Conservation (phyloP, 2,329 filamentous ascomycete genomes). For the Apiospora marii region DNA sequence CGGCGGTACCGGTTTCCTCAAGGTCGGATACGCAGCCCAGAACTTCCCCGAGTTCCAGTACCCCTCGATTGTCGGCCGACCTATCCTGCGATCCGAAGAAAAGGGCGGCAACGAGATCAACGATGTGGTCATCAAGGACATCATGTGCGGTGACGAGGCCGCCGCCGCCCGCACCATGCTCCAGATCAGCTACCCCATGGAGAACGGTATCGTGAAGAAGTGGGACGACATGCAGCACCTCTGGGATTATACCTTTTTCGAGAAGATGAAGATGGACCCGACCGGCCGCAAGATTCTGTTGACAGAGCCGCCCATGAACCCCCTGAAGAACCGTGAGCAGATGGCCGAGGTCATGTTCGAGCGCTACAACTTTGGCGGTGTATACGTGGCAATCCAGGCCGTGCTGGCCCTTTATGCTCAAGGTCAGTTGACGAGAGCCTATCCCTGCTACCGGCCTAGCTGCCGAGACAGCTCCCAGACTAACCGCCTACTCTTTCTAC, state of each 20-base stretch:
- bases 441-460: not conserved
- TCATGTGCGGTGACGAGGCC: constrained; percentile 99
- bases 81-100: constrained; percentile 97
- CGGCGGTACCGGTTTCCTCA: constrained; percentile 99
- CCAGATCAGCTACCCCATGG: constrained; percentile 99
- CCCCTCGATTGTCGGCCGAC: constrained; percentile 96
- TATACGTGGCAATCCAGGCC: constrained; percentile 98
- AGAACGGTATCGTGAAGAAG: constrained; percentile 98
- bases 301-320: constrained; percentile 98
- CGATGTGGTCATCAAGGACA: constrained; percentile 88
- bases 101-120: constrained; percentile 59
- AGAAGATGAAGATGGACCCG: constrained; percentile 94
- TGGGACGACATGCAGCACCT: constrained; percentile 99
- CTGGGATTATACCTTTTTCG: constrained; percentile 98
- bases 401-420: constrained; percentile 96
- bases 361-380: constrained; percentile 92
- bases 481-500: constrained; percentile 13
- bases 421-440: constrained; percentile 60
- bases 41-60: constrained; percentile 99
- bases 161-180: constrained; percentile 96
- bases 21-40: constrained; percentile 98
- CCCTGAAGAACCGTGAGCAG: constrained; percentile 92
- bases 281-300: constrained; percentile 95
- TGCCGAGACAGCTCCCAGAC: constrained; percentile 26
- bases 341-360: constrained; percentile 99